Evolutionary conservation across 495 filamentous ascomycete species (phyloP).

Genomic region (Penicillium desertorum): DNA sequence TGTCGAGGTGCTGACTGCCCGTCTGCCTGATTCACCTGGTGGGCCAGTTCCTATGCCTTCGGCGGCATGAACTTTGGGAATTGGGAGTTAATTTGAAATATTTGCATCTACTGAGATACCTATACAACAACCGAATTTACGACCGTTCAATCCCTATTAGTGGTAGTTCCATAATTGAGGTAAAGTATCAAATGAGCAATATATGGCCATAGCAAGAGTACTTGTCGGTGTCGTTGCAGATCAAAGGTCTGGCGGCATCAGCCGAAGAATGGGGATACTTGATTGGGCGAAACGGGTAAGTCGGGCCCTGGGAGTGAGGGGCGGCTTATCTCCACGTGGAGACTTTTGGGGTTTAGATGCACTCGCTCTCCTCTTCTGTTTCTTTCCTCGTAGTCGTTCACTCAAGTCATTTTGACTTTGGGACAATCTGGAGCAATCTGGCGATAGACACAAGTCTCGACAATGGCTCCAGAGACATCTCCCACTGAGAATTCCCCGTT

Average conservation of each 20-base stretch:
- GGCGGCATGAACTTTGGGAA: constrained; percentile 3
- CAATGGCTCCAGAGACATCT: constrained; percentile 30
- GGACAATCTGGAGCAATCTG: constrained; percentile 8
- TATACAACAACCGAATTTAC: constrained; percentile 19
- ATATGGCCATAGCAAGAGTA: background rate
- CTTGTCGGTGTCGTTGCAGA: constrained; percentile 1
- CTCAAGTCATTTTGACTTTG: constrained; percentile 8
- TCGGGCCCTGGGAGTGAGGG: constrained; percentile 10
- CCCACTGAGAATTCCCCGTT: constrained; percentile 46
- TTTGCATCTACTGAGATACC: constrained; percentile 25
- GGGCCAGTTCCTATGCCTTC: constrained; percentile 71
- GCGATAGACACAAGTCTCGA: constrained; percentile 1
- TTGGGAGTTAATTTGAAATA: constrained; percentile 17
- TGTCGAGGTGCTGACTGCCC: constrained; percentile 88
- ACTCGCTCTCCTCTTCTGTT: background rate
- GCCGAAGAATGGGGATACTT: background rate
- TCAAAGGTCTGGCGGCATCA: background rate
- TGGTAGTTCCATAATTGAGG: background rate
- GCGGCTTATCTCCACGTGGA: constrained; percentile 26
- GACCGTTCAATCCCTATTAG: constrained; percentile 17
- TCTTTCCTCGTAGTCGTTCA: background rate
- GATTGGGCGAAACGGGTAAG: constrained; percentile 9
- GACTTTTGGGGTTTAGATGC: background rate
- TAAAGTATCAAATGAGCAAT: background rate
- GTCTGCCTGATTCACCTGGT: constrained; percentile 77